A percentile compares a stretch with the other conserved stretches of the same genome.
Conservation (phyloP, 2,329 filamentous ascomycete genomes). For the Thielaviopsis musarum region DNA sequence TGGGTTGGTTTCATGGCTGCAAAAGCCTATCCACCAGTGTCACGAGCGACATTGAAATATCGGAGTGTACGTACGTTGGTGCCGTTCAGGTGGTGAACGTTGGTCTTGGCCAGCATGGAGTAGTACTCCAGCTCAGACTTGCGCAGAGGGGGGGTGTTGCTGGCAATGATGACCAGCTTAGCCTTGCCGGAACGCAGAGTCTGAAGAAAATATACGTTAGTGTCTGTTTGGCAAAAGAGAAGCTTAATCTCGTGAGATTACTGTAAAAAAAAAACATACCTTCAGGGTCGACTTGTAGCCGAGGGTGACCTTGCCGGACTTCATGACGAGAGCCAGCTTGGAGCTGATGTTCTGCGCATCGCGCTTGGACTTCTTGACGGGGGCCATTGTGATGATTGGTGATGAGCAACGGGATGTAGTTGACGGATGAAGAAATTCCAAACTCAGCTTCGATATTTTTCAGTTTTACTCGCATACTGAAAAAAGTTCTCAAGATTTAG, state of each 20-base stretch:
- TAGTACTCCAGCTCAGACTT: slow-evolving; percentile 97
- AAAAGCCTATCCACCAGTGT: slow-evolving; percentile 16
- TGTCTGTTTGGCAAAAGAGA: not conserved
- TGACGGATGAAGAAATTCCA: slow-evolving; percentile 17
- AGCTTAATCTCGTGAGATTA: not conserved
- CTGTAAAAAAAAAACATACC: slow-evolving; percentile 11
- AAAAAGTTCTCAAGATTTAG: slow-evolving; percentile 3
- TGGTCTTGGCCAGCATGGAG: slow-evolving; percentile 81
- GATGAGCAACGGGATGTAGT: slow-evolving; percentile 13
- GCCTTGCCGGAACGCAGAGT: slow-evolving; percentile 87
- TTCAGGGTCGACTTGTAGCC: slow-evolving; percentile 56
- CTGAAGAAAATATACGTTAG: slow-evolving; percentile 26
- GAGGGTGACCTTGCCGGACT: slow-evolving; percentile 63
- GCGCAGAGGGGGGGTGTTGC: slow-evolving; percentile 93
- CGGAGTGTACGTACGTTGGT: slow-evolving; percentile 73
- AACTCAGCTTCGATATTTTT: not conserved
- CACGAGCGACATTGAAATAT: not conserved
- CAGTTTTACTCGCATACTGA: not conserved
- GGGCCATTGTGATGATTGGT: slow-evolving; percentile 43
- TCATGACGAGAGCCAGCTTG: slow-evolving; percentile 46
- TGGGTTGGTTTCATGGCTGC: slow-evolving; percentile 41
- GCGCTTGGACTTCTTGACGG: slow-evolving; percentile 70
- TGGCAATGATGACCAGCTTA: slow-evolving; percentile 86
- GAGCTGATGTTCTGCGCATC: slow-evolving; percentile 59
- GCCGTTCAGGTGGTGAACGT: slow-evolving; percentile 93